phyloP scores from a whole-genome alignment of 2,329 filamentous ascomycete species.

The Stagonosporopsis chrysanthemi region DNA sequence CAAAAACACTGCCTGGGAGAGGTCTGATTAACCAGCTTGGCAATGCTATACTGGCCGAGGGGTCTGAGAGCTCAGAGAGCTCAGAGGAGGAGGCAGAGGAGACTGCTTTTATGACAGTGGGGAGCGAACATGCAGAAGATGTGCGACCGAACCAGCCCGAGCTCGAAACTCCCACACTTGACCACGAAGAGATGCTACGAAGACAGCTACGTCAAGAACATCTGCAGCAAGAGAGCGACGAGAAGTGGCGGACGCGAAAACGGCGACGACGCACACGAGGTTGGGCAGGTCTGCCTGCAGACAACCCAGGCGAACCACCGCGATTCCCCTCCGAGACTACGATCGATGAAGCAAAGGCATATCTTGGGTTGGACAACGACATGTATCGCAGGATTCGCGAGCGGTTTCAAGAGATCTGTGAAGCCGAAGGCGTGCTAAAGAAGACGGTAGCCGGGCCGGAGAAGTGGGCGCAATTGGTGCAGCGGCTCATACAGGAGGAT shows the following conservation, averaged over 20 bases:
- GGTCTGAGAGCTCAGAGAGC: slow-evolving; percentile 27
- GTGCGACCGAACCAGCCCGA: slow-evolving; percentile 10
- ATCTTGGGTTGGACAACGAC: slow-evolving; percentile 68
- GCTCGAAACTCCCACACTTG: slow-evolving; percentile 20
- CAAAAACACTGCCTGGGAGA: slow-evolving; percentile 24
- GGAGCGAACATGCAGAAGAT: slow-evolving; percentile 12
- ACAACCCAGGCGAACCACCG: slow-evolving; percentile 71
- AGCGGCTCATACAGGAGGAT: slow-evolving; percentile 69
- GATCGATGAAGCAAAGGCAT: slow-evolving; percentile 77
- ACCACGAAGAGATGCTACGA: slow-evolving; percentile 34
- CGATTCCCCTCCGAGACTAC: slow-evolving; percentile 85
- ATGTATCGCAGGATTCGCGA: slow-evolving; percentile 71
- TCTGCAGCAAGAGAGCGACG: slow-evolving; percentile 66
- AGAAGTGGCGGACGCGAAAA: slow-evolving; percentile 69
- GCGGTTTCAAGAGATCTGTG: slow-evolving; percentile 74
- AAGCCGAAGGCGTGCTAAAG: slow-evolving; percentile 71
- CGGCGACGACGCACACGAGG: slow-evolving; percentile 71
- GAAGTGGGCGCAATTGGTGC: slow-evolving; percentile 75
- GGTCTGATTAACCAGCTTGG: slow-evolving; percentile 38
- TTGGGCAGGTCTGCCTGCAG: slow-evolving; percentile 72
- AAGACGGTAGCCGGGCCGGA: slow-evolving; percentile 78
- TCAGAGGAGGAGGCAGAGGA: slow-evolving; percentile 25
- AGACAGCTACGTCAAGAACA: slow-evolving; percentile 42
- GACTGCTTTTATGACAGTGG: background rate
- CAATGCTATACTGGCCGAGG: slow-evolving; percentile 38